Percentiles rank a stretch among this genome's conserved stretches.
Conservation (phyloP, 2,329 filamentous ascomycete species). For the Herpotrichia juniperi region DNA sequence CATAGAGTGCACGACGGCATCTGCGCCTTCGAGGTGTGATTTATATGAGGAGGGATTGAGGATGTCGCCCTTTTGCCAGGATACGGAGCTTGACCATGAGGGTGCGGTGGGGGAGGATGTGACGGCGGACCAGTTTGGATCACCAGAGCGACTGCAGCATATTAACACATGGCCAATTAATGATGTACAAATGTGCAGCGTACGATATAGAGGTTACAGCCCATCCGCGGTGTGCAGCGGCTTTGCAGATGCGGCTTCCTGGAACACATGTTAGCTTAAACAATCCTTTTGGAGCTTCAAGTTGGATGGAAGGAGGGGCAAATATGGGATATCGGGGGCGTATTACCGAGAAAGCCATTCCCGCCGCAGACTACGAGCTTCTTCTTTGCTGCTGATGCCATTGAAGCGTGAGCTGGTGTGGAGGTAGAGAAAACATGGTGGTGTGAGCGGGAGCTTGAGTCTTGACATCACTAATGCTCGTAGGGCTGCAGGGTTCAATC, state of each 20-base stretch:
- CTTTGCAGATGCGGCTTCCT: conserved; percentile 86
- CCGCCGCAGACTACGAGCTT: conserved; percentile 90
- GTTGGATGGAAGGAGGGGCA: neutral
- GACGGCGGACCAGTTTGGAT: conserved; percentile 82
- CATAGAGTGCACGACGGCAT: conserved; percentile 92
- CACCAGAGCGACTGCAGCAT: conserved; percentile 76
- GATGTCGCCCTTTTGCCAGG: conserved; percentile 89
- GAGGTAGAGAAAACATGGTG: conserved; percentile 5
- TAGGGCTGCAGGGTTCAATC: conserved; percentile 25
- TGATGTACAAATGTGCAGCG: conserved; percentile 12
- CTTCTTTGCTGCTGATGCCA: conserved; percentile 68
- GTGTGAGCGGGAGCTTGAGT: conserved; percentile 25
- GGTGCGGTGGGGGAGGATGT: conserved; percentile 75
- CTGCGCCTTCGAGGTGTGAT: conserved; percentile 74
- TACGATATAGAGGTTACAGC: conserved; percentile 92
- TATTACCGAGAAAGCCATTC: conserved; percentile 82
- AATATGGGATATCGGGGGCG: conserved; percentile 29
- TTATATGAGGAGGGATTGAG: conserved; percentile 82
- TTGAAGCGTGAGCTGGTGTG: conserved; percentile 25
- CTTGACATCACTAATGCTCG: conserved; percentile 41
- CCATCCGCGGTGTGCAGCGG: conserved; percentile 85
- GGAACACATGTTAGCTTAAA: conserved; percentile 6
- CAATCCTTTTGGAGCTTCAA: conserved; percentile 4
- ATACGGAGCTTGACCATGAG: conserved; percentile 79
- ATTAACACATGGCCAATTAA: neutral